Percentiles rank a stretch among this genome's conserved stretches.
These are phyloP conservation scores for Thelonectria rubi DNA, from an alignment of 2,329 filamentous ascomycete species.

Conservation along the genomic window DNA sequence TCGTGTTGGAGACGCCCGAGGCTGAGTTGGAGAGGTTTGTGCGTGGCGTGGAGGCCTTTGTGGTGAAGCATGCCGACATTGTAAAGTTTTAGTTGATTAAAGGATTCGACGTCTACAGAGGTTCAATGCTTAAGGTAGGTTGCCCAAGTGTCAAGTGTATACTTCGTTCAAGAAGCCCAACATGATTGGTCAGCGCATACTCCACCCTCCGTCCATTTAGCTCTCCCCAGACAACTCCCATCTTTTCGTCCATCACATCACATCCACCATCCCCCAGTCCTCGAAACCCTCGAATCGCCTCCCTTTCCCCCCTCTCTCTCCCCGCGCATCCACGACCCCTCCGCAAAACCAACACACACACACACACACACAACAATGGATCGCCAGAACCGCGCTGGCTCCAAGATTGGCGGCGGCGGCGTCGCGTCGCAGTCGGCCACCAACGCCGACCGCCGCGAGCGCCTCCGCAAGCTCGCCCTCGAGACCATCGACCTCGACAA, in stretches of 20 bases:
- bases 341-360: not conserved
- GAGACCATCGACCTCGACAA: conserved; percentile 99
- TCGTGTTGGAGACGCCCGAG: conserved; percentile 51
- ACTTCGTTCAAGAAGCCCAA: no score
- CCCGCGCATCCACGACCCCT: not conserved
- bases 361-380: conserved; percentile 59
- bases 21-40: conserved; percentile 54
- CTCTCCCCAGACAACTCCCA: conserved; percentile 25
- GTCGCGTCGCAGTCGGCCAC: conserved; percentile 93
- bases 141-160: no score
- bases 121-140: not conserved
- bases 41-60: conserved; percentile 47
- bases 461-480: conserved; percentile 95
- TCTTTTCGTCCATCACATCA: conserved; percentile 24
- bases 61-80: conserved; percentile 41
- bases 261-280: conserved; percentile 24
- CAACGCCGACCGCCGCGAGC: conserved; percentile 96
- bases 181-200: conserved; percentile 31
- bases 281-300: conserved; percentile 17
- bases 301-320: not conserved
- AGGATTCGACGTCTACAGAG: not conserved
- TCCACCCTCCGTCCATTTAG: conserved; percentile 3
- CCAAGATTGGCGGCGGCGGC: conserved; percentile 97
- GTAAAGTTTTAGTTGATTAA: conserved; percentile 11
- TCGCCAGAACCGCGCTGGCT: conserved; percentile 91